phyloP scores from a whole-genome alignment of 2,329 filamentous ascomycete species.

The Ilyonectria sp. region DNA sequence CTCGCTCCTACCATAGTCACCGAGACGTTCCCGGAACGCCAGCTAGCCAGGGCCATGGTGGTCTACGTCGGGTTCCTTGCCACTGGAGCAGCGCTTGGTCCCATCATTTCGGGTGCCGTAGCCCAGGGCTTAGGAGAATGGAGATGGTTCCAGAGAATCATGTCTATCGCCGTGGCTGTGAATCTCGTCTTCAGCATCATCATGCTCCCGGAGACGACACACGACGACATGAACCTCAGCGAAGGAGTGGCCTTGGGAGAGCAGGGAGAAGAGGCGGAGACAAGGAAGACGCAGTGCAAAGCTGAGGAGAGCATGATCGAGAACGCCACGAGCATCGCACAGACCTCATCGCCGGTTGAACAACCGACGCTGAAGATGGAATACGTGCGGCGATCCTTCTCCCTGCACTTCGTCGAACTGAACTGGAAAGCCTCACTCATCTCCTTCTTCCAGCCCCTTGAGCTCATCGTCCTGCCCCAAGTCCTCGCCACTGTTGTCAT shows the following conservation, averaged over 20 bases:
- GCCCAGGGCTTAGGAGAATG: slow-evolving; percentile 1
- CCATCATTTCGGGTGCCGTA: slow-evolving; percentile 3
- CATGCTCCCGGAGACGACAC: slow-evolving; percentile 13
- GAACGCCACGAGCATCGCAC: not conserved
- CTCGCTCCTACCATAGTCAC: not conserved
- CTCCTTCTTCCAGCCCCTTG: slow-evolving; percentile 3
- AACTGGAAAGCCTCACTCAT: slow-evolving; percentile 1
- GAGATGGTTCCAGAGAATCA: slow-evolving; percentile 11
- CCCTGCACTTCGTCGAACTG: slow-evolving; percentile 2
- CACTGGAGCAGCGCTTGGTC: slow-evolving; percentile 2
- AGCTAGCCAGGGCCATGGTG: slow-evolving; percentile 13
- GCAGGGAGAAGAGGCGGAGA: not conserved
- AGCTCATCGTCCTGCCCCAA: slow-evolving; percentile 13
- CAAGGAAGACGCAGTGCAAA: not conserved
- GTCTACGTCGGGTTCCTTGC: slow-evolving; percentile 11
- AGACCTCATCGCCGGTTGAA: not conserved
- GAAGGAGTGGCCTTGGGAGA: not conserved
- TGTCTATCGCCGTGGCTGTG: slow-evolving; percentile 3
- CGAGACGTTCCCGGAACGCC: slow-evolving; percentile 10
- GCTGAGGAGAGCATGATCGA: not conserved
- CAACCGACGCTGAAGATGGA: slow-evolving; percentile 2
- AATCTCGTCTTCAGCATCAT: slow-evolving; percentile 6
- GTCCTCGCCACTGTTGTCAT: slow-evolving; percentile 15
- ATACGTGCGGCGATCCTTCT: not conserved
- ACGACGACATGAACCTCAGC: slow-evolving; percentile 2